Base-by-base conservation (phyloP, 768 basidiomycete genomes). In the Leccinum variicolor region DNA sequence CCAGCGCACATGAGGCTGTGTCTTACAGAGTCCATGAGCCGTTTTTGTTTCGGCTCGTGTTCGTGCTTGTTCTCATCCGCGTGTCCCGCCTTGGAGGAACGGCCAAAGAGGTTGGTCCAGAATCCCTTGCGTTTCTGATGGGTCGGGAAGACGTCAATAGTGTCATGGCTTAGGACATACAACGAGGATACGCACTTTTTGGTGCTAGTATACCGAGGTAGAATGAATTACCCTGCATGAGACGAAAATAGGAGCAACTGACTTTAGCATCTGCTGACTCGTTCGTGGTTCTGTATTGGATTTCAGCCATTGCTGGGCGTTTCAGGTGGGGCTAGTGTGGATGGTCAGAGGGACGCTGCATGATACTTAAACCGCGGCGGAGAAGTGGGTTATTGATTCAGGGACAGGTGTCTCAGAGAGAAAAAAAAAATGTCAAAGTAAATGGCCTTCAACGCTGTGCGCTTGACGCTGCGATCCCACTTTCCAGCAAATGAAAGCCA, bases 91-190 rank as follows among this genome's bases (percentile, higher is more conserved):
- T 50, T 36, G 31, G 55, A 55, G 23, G 62, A 61, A 23, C 26
- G 33, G 21, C 51, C 23, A 15, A 54, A 43, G 41, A 58, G 1
- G 25, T 52, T 64, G 46, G 63, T 51, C 51, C n/a, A 62, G 21
- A 64, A 62, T 4, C 63, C 60, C 33, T 62, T 65, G 56, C 56
- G 63, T 21, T 62, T 65, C 63, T 65, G 50, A 10, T 31, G n/a
- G 10, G 10, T 41, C 6, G 0, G 28, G 8, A 29, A 49, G 4
- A 50, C 19, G 28, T 6, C 36, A 15, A 31, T 45, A 39, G 5
- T 10, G 34, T 53, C 1, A 21, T 21, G 9, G 4, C 1, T n/a
- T 8, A 14, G 19, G 15, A 17, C 17, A 46, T 25, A 17, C 3
- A 7, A 21, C 34, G 21, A 15, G 14, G 5, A 15, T 0, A 7